phyloP scores from a whole-genome alignment of 441 rosid species.

The Adansonia rubrostipa region DNA sequence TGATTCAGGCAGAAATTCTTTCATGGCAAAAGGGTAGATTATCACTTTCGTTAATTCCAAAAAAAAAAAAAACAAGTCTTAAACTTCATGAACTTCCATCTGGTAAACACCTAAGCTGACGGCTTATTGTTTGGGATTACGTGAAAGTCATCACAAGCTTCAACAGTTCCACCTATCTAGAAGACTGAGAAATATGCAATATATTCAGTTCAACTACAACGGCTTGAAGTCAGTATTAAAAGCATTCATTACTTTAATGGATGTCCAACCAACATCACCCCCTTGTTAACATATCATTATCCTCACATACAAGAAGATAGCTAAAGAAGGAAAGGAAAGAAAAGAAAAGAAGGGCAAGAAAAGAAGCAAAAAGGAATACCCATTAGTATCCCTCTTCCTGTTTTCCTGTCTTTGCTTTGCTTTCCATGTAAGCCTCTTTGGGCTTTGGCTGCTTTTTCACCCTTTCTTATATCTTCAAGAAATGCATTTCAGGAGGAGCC shows the following conservation, averaged over 20 bases:
- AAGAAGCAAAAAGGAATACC: slow-evolving; percentile 20
- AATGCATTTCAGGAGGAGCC: neutral
- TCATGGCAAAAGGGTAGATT: too few species aligned
- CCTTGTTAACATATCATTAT: slow-evolving; percentile 45
- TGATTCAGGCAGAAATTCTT: too few species aligned
- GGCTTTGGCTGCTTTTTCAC: neutral
- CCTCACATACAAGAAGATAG: neutral
- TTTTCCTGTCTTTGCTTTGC: neutral
- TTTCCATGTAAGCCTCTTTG: slow-evolving; percentile 6
- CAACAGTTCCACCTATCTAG: too few species aligned
- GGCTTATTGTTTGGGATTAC: too few species aligned
- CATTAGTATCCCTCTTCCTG: neutral
- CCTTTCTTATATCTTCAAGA: neutral
- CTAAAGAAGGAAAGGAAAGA: neutral
- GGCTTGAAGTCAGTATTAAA: too few species aligned
- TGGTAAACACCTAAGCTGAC: too few species aligned
- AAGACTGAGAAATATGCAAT: too few species aligned
- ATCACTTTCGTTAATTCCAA: too few species aligned
- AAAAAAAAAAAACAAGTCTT: too few species aligned
- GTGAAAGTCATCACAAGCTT: too few species aligned
- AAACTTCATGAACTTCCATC: too few species aligned
- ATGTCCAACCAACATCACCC: slow-evolving; percentile 45
- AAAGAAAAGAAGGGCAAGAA: slow-evolving; percentile 11
- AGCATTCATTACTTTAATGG: slow-evolving; percentile 31
- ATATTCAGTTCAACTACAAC: too few species aligned